A percentile compares a stretch with the other conserved stretches of the same genome.
phyloP scores from a whole-genome alignment of 306 rosid genomes.

The Quercus cerris region DNA sequence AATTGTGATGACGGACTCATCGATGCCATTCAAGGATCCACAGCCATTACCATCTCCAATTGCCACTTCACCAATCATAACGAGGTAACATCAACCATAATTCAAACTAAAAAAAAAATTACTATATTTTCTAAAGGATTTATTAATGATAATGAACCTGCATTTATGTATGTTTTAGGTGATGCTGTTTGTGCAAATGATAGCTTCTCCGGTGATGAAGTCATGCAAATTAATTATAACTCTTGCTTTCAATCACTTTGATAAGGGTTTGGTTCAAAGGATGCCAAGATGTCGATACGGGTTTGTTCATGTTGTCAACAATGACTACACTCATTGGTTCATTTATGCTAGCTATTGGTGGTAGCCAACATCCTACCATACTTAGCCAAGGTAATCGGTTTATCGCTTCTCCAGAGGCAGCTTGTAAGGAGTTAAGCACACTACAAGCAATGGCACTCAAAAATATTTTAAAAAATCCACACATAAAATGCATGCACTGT shows the following conservation, averaged over 20 bases:
- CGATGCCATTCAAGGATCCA: conserved; percentile 38
- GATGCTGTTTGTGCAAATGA: conserved; percentile 48
- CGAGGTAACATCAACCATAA: conserved; percentile 24
- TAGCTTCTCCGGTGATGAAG: conserved; percentile 15
- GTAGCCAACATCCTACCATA: conserved; percentile 50
- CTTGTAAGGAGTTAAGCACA: conserved; percentile 34
- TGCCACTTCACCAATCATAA: conserved; percentile 50
- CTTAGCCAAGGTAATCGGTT: conserved; percentile 57
- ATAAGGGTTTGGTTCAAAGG: conserved; percentile 51
- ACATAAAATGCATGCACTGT: background rate
- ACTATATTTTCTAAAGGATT: background rate
- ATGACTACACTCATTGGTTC: conserved; percentile 60
- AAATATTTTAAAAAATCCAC: background rate
- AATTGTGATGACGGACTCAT: conserved; percentile 44
- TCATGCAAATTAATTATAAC: conserved; percentile 35
- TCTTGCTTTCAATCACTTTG: conserved; percentile 57
- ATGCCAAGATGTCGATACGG: conserved; percentile 64
- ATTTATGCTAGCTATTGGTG: conserved; percentile 64
- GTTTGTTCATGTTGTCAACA: conserved; percentile 48
- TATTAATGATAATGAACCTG: background rate
- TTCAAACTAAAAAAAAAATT: background rate
- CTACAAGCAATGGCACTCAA: background rate
- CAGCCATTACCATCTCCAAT: conserved; percentile 55
- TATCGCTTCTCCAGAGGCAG: conserved; percentile 25
- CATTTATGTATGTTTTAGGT: background rate